Percentiles rank a stretch among this genome's conserved stretches.
These are phyloP conservation scores for Globisporangium iwayamae DNA, from an alignment of 352 stramenopile genomes.

Conservation along the genomic window DNA sequence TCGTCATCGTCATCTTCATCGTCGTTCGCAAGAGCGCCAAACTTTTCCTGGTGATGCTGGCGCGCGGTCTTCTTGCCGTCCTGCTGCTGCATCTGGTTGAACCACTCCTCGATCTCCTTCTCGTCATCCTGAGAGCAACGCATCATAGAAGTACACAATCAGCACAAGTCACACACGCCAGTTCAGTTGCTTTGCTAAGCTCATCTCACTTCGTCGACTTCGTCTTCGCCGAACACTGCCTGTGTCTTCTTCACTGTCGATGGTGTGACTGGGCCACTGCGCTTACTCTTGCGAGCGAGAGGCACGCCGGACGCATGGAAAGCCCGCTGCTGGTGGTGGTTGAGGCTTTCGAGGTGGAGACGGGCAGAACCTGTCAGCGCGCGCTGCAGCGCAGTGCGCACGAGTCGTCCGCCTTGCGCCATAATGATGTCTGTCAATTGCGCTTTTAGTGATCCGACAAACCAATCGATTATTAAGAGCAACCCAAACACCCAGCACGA, in stretches of 20 bases:
- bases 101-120: constrained; percentile 45
- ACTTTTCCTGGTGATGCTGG: constrained; percentile 28
- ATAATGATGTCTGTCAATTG: background rate
- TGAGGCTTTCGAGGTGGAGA: background rate
- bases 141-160: background rate
- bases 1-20: constrained; percentile 18
- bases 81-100: constrained; percentile 35
- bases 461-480: constrained; percentile 6
- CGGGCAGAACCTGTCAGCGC: background rate
- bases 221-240: constrained; percentile 28
- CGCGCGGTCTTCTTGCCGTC: constrained; percentile 19
- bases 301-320: constrained; percentile 39
- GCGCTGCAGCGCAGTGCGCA: constrained; percentile 5
- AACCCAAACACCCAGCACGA: constrained; percentile 2
- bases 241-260: constrained; percentile 14
- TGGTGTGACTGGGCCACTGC: constrained; percentile 18
- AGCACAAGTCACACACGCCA: background rate
- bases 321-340: constrained; percentile 15
- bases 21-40: constrained; percentile 25
- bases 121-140: constrained; percentile 25
- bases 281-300: constrained; percentile 43
- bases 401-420: constrained; percentile 7
- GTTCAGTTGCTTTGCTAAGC: background rate
- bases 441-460: constrained; percentile 1
- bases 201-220: constrained; percentile 21